Evolutionary conservation across 2,329 filamentous ascomycete species (phyloP), one percentile per base, ranked within the genome.

Genomic region (Arthroderma sp.): DNA sequence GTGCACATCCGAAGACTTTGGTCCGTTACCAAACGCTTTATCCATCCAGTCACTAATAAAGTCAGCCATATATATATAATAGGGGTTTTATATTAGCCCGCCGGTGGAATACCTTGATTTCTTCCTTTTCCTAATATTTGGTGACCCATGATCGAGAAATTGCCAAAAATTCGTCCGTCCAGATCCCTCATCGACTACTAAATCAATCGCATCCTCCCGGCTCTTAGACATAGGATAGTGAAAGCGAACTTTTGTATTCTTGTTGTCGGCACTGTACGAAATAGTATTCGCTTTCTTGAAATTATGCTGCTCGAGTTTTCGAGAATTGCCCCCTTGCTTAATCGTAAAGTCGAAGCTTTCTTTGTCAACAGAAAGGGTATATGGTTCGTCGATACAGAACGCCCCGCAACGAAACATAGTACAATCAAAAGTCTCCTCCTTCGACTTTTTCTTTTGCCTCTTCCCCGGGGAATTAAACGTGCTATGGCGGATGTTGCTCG

Each of bases 121-220:
- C 5, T 27, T n/a, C 22, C 30, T 5, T 7, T 28, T 29, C 22
- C 37, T 47, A 15, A 49, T 27, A 39, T 11, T 29, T 4, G 44
- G 47, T 8, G 40, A 34, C 28, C 30, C 34, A 2, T 6, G 7
- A 22, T 22, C 33, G 29, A 49, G 4, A 3, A 49, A 9, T 29
- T 38, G 15, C 31, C 38, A 43, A 9, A 49, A 49, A 6, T 6
- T 29, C 39, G 28, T n/a, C 29, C 28, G 27, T 10, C 45, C 48
- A 11, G 38, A 29, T 6, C 38, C 45, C 11, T 40, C 38, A 9
- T 34, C 49, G 70, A 66, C 3, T 74, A 63, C 46, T 74, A 78
- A 52, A 63, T 61, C 2, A 49, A 57, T 73, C 40, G 75, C 34
- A 64, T 63, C 0, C 60, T 77, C 5, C 45, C 68, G 0, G 73